phyloP scores from a whole-genome alignment of 208 protist species.

The Acanthamoeba comandoni region DNA sequence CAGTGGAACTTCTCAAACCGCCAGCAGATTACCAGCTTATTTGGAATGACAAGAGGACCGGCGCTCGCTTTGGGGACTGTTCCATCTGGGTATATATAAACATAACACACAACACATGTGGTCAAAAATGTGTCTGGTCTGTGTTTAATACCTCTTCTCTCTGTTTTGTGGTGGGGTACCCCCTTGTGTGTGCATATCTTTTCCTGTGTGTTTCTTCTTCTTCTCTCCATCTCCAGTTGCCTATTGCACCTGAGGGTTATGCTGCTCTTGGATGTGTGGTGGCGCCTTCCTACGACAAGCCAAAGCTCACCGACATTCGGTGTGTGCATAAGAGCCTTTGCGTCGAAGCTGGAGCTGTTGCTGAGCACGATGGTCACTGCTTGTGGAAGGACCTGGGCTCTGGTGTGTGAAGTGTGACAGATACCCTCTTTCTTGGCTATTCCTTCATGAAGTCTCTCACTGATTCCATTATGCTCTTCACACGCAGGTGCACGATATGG shows the following conservation, averaged over 20 bases:
- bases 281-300: not conserved
- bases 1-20: too few species aligned
- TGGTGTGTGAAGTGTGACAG: not conserved
- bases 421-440: not conserved
- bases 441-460: too few species aligned
- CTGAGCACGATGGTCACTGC: not conserved
- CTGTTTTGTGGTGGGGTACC: not conserved
- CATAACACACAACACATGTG: not conserved
- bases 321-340: conserved; percentile 5
- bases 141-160: not conserved
- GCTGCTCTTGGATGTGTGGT: not conserved
- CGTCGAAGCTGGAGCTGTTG: not conserved
- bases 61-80: not conserved
- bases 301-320: not conserved
- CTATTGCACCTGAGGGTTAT: not conserved
- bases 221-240: not conserved
- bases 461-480: not conserved
- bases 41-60: not conserved
- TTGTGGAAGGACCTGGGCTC: conserved; percentile 5
- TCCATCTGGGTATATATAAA: not conserved
- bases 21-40: not conserved
- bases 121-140: not conserved
- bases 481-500: not conserved
- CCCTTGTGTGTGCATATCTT: too few species aligned
- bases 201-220: not conserved